Base-by-base conservation (phyloP, 345 rosid genomes). In the Raphanus sativus region DNA sequence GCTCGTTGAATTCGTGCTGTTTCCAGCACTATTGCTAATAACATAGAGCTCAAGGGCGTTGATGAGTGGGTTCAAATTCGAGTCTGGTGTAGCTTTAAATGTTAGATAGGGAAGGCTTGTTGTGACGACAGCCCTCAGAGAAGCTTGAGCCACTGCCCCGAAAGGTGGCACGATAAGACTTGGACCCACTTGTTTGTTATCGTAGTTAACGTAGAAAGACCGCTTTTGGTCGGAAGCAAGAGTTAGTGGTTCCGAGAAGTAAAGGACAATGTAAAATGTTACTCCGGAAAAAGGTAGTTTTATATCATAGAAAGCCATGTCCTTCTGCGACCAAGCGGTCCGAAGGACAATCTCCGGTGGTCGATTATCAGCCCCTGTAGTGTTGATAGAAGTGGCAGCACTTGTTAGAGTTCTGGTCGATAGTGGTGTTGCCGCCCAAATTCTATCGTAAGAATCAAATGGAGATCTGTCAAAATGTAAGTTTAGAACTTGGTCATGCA, bases 301-400 rank as follows among this genome's bases (percentile, higher is more conserved):
- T 32, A 68, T 17, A 61, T 75, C 68, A 32, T 21, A 40, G 28
- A 68, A 48, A 17, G 45, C 16, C 68, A 75, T 60, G 24, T 29
- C 30, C 15, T 17, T 24, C 73, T 0, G 3, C 0, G 79, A 68
- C 73, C 69, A 60, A 30, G 62, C 5, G 2, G 79, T 75, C 11
- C 40, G 59, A 8, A 75, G 68, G 42, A 75, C n/a, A 59, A 75
- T 75, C 74, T 75, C 79, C 0, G 79, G 79, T 61, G 79, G 79
- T 24, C 32, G 50, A 33, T 75, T 75, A 6, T 45, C 62, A 10
- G 79, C 61, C 1, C 54, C 36, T 32, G 73, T 40, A 48, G 38
- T 68, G 74, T 75, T 61, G 50, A 76, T 76, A 6, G 63, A 59
- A 1, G n/a, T 24, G 16, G 79, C 68, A 1, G 69, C 16, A 61